phyloP scores from a whole-genome alignment of 2,329 filamentous ascomycete species.

The Macroventuria anomochaeta region DNA sequence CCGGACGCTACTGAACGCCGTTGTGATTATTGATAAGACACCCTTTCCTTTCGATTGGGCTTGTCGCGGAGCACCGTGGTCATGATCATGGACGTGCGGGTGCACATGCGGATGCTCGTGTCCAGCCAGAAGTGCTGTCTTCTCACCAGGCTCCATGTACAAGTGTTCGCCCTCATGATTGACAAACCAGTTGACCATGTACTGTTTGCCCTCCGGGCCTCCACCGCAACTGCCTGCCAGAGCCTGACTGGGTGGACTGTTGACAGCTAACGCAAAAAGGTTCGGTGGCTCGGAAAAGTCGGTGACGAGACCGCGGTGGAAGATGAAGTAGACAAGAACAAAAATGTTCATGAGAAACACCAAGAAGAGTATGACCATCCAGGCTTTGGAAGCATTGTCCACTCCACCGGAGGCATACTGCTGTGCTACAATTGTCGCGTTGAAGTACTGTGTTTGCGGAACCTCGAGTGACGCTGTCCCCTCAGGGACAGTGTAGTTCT shows the following conservation, averaged over 20 bases:
- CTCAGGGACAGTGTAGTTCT: conserved; percentile 43
- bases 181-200: conserved; percentile 54
- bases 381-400: conserved; percentile 66
- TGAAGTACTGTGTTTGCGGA: conserved; percentile 66
- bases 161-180: conserved; percentile 60
- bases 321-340: conserved; percentile 68
- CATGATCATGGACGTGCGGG: conserved; percentile 6
- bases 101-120: conserved; percentile 17
- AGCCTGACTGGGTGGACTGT: conserved; percentile 61
- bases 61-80: not conserved
- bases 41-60: not conserved
- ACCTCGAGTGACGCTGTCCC: conserved; percentile 43
- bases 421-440: conserved; percentile 67
- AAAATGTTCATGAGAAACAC: conserved; percentile 72
- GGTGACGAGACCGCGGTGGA: conserved; percentile 69
- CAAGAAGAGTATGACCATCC: conserved; percentile 69
- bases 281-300: conserved; percentile 82
- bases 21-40: conserved; percentile 3
- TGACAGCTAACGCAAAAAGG: conserved; percentile 74
- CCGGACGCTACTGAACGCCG: conserved; percentile 9
- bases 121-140: conserved; percentile 24
- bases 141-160: conserved; percentile 57
- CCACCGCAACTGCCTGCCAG: conserved; percentile 64
- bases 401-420: conserved; percentile 73
- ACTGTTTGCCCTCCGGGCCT: conserved; percentile 60